Conservation (phyloP, 2,329 filamentous ascomycete species). For the Hypoxylon sp. region DNA sequence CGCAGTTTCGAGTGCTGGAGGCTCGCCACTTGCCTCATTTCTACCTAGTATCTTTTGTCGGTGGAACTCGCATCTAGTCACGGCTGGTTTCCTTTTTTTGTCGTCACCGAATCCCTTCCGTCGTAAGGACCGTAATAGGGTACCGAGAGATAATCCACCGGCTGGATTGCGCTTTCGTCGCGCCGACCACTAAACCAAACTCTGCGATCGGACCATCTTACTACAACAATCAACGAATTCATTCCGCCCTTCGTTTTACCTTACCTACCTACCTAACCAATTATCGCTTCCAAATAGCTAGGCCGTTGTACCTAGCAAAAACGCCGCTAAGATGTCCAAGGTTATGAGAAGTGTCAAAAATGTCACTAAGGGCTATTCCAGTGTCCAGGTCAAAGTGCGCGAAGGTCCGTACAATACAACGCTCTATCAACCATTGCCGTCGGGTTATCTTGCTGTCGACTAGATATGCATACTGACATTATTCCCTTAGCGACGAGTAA, state of each 20-base stretch:
- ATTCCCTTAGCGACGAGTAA: slow-evolving; percentile 87
- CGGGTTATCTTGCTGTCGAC: slow-evolving; percentile 9
- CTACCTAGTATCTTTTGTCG: slow-evolving; percentile 11
- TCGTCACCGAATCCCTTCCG: slow-evolving; percentile 19
- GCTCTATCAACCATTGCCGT: slow-evolving; percentile 26
- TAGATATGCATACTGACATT: slow-evolving; percentile 42
- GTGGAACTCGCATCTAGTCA: slow-evolving; percentile 15
- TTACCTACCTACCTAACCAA: slow-evolving; percentile 11
- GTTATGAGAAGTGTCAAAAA: slow-evolving; percentile 98
- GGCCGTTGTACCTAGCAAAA: slow-evolving; percentile 25
- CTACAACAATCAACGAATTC: slow-evolving; percentile 13
- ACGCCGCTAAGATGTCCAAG: slow-evolving; percentile 79
- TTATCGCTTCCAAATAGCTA: slow-evolving; percentile 10
- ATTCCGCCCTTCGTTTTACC: too few relatives aligned
- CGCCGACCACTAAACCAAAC: slow-evolving; percentile 36
- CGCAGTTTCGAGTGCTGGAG: slow-evolving; percentile 15
- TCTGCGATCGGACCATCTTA: slow-evolving; percentile 26
- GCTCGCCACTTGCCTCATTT: slow-evolving; percentile 18
- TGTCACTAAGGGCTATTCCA: slow-evolving; percentile 98
- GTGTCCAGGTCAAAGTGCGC: slow-evolving; percentile 96
- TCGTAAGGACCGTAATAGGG: not conserved
- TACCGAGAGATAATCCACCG: slow-evolving; percentile 36
- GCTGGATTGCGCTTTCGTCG: slow-evolving; percentile 42
- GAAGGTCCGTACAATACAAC: slow-evolving; percentile 71
- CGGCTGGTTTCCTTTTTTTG: too few relatives aligned